Percentiles rank a stretch among this genome's conserved stretches.
Conservation (phyloP, 495 filamentous ascomycete genomes). For the Pseudomonodictys pantanalensis region DNA sequence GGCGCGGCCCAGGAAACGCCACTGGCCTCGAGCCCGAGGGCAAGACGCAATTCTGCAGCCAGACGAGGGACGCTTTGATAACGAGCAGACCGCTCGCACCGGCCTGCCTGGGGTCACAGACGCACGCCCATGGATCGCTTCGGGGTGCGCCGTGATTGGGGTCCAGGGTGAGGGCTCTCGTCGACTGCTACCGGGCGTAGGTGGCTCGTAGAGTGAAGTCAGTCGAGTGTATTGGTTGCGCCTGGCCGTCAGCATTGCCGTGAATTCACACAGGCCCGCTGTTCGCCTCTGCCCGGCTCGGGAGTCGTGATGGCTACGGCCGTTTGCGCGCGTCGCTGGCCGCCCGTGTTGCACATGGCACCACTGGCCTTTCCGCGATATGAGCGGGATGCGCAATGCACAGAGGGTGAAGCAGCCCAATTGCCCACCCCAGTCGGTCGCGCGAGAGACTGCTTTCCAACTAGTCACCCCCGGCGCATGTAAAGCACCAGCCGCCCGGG, state of each 20-base stretch:
- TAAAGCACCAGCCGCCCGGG: slow-evolving; percentile 12
- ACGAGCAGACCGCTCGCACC: no score
- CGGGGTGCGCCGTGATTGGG: slow-evolving; percentile 1
- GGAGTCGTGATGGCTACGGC: no score
- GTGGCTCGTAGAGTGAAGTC: no score
- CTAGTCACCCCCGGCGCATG: neutral
- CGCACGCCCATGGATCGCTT: no score
- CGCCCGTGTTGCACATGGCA: neutral
- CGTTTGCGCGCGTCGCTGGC: no score
- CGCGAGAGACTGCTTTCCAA: neutral
- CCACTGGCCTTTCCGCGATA: no score
- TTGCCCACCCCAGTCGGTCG: neutral
- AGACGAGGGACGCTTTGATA: neutral
- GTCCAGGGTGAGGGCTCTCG: neutral
- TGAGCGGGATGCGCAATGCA: no score
- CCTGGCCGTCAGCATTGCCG: slow-evolving; percentile 11
- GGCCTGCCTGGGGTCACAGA: no score
- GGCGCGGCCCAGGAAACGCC: neutral
- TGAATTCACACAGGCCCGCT: no score
- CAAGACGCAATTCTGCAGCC: neutral
- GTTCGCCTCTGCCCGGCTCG: no score
- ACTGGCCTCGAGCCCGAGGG: neutral
- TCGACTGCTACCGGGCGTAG: no score
- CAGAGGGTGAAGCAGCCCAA: neutral
- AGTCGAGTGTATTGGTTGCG: slow-evolving; percentile 9